phyloP scores from a whole-genome alignment of 1,284 basidiomycete genomes.

The Irpex sp. region DNA sequence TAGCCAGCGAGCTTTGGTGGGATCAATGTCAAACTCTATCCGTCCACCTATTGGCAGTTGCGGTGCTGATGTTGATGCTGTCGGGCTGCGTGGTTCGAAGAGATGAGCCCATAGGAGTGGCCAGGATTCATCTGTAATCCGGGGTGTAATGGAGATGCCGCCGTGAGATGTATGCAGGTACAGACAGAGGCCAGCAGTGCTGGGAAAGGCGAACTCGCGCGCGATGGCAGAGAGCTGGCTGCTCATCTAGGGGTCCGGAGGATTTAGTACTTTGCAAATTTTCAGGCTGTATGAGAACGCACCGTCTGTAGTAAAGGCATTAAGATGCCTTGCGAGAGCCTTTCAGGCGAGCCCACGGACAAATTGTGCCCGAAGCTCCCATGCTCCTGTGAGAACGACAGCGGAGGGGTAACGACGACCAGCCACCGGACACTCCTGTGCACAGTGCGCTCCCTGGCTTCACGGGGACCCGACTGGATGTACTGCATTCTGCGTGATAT shows the following conservation, averaged over 20 bases:
- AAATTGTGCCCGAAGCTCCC: constrained; percentile 58
- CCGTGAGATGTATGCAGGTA: constrained; percentile 63
- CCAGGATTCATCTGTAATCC: constrained; percentile 78
- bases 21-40: constrained; percentile 78
- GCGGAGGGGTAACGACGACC: constrained; percentile 65
- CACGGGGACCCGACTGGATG: constrained; percentile 47
- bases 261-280: constrained; percentile 1
- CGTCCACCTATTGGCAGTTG: constrained; percentile 61
- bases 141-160: constrained; percentile 54
- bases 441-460: constrained; percentile 42
- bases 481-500: constrained; percentile 51
- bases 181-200: constrained; percentile 66
- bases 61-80: constrained; percentile 19
- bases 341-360: constrained; percentile 54
- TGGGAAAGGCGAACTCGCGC: constrained; percentile 76
- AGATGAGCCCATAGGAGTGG: constrained; percentile 64
- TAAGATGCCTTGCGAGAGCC: constrained; percentile 63
- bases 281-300: constrained; percentile 24
- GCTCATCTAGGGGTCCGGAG: constrained; percentile 48
- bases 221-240: constrained; percentile 73
- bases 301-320: constrained; percentile 77
- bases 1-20: constrained; percentile 69
- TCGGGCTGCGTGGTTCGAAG: constrained; percentile 43
- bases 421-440: constrained; percentile 52
- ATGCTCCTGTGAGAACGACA: constrained; percentile 54